Conservation (phyloP, 1,284 basidiomycete genomes). For the Schizophyllum amplum region DNA sequence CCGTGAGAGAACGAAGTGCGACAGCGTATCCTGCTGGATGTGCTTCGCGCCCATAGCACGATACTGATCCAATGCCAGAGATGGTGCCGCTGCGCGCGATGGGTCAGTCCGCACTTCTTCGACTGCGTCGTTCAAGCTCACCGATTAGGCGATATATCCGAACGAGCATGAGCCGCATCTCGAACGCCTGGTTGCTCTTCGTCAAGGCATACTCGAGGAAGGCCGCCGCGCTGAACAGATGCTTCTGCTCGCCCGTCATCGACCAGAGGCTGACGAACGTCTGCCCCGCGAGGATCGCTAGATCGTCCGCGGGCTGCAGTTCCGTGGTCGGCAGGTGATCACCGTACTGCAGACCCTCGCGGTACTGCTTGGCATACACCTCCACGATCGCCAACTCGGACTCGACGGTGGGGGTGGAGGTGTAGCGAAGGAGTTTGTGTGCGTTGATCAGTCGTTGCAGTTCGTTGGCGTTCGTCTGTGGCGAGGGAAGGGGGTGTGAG, state of each 20-base stretch:
- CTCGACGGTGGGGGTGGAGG: slow-evolving; percentile 42
- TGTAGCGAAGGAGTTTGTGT: slow-evolving; percentile 62
- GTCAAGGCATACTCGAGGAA: slow-evolving; percentile 65
- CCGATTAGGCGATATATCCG: slow-evolving; percentile 74
- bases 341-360: slow-evolving; percentile 59
- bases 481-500: slow-evolving; percentile 4
- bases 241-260: slow-evolving; percentile 41
- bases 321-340: slow-evolving; percentile 64
- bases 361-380: slow-evolving; percentile 52
- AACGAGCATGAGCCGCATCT: slow-evolving; percentile 66
- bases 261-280: slow-evolving; percentile 60
- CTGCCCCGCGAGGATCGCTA: slow-evolving; percentile 68
- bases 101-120: no score
- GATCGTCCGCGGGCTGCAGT: slow-evolving; percentile 82
- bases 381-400: slow-evolving; percentile 44
- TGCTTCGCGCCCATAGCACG: slow-evolving; percentile 69
- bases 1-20: slow-evolving; percentile 70
- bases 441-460: slow-evolving; percentile 62
- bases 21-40: slow-evolving; percentile 79
- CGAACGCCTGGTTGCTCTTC: slow-evolving; percentile 73
- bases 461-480: slow-evolving; percentile 37
- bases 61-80: slow-evolving; percentile 69
- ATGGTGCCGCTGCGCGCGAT: slow-evolving; percentile 71
- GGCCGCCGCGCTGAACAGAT: slow-evolving; percentile 54
- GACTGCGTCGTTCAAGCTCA: no score